phyloP scores from a whole-genome alignment of 208 protist genomes.

The Trypanosoma lewisi region DNA sequence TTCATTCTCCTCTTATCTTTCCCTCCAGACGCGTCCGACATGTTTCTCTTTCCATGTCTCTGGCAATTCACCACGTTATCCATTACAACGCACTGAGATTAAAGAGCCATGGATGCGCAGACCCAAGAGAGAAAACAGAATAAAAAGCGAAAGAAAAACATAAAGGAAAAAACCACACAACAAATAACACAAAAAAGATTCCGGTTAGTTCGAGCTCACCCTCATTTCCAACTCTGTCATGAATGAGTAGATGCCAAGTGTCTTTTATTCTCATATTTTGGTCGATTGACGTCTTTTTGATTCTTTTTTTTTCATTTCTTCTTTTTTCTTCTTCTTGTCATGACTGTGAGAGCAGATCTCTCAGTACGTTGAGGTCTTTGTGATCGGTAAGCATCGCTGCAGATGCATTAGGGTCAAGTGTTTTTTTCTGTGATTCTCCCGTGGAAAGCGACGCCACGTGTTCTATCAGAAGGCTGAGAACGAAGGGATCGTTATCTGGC shows the following conservation, averaged over 20 bases:
- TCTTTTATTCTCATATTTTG: no score
- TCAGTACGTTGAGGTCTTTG: constrained; percentile 12
- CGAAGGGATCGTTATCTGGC: constrained; percentile 58
- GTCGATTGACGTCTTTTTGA: no score
- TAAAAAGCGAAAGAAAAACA: neutral
- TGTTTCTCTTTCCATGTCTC: no score
- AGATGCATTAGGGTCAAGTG: neutral
- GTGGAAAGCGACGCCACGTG: constrained; percentile 30
- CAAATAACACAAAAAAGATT: neutral
- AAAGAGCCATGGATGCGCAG: no score
- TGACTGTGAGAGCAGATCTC: neutral
- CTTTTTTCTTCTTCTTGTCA: neutral
- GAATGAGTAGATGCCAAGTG: no score
- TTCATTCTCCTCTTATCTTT: no score
- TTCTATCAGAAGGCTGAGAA: constrained; percentile 44
- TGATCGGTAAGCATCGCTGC: constrained; percentile 15
- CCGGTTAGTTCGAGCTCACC: no score
- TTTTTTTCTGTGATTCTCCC: neutral
- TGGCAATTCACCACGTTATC: no score
- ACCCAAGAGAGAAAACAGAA: neutral
- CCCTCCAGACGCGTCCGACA: no score
- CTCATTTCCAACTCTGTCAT: no score
- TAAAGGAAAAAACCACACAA: constrained; percentile 11
- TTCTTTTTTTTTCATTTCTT: neutral
- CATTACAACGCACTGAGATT: no score